phyloP scores from a whole-genome alignment of 345 rosid species.

The Populus nigra region DNA sequence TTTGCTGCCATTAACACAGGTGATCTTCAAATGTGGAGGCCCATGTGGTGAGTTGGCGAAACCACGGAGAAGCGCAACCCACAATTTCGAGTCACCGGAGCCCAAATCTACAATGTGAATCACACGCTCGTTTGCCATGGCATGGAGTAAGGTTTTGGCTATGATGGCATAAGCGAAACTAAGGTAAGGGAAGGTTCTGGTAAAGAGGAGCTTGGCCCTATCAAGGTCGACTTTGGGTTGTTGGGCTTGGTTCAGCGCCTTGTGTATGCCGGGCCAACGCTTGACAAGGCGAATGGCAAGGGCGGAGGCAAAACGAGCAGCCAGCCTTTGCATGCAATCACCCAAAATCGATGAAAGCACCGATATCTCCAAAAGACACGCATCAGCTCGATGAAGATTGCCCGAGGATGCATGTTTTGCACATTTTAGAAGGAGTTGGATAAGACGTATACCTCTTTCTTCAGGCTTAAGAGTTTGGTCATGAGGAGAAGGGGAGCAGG shows the following conservation, averaged over 20 bases:
- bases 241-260: constrained; percentile 31
- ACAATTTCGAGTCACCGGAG: constrained; percentile 35
- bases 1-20: constrained; percentile 25
- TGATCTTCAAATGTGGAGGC: constrained; percentile 41
- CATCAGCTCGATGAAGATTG: constrained; percentile 47
- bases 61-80: constrained; percentile 39
- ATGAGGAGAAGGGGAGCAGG: constrained; percentile 7
- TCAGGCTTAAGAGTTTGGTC: constrained; percentile 23
- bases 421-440: constrained; percentile 47
- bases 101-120: constrained; percentile 52
- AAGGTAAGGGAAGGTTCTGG: constrained; percentile 33
- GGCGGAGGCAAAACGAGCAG: constrained; percentile 42
- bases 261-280: constrained; percentile 52
- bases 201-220: constrained; percentile 19
- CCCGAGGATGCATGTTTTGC: constrained; percentile 45
- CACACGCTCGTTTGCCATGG: constrained; percentile 26
- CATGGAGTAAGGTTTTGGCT: constrained; percentile 20
- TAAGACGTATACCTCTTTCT: constrained; percentile 43
- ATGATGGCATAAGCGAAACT: constrained; percentile 31
- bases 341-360: constrained; percentile 42
- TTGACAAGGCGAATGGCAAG: constrained; percentile 45
- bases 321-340: constrained; percentile 53
- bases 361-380: constrained; percentile 39
- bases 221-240: neutral
- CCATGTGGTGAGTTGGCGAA: constrained; percentile 23